Conservation (phyloP, 148 eudicot species). For the Pharnaceum exiguum region DNA sequence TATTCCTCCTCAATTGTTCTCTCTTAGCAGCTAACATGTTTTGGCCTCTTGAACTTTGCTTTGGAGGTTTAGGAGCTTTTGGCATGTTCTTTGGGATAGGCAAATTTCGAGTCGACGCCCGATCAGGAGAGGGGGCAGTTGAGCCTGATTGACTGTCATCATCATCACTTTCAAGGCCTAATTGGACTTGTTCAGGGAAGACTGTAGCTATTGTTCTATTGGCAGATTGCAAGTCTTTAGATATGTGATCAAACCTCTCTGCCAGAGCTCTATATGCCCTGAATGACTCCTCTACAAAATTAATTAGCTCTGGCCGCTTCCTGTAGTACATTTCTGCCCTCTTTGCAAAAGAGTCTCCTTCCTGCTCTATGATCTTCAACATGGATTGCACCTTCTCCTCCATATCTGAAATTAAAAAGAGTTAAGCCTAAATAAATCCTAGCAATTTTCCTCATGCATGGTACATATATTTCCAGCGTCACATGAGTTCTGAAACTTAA, state of each 20-base stretch:
- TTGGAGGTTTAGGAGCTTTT: constrained; percentile 30
- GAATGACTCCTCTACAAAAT: constrained; percentile 70
- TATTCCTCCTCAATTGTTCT: constrained; percentile 43
- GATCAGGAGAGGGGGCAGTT: constrained; percentile 25
- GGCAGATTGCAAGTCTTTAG: constrained; percentile 74
- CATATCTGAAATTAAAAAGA: constrained; percentile 53
- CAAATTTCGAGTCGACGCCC: constrained; percentile 14
- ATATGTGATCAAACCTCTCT: constrained; percentile 75
- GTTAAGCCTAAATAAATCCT: too few species aligned
- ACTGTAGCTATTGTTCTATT: constrained; percentile 73
- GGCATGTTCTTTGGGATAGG: constrained; percentile 36
- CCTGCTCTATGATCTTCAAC: constrained; percentile 75
- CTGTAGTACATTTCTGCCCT: constrained; percentile 90
- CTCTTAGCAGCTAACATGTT: constrained; percentile 44
- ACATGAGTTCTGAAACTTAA: too few species aligned
- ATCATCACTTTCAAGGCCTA: constrained; percentile 56
- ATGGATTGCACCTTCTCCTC: constrained; percentile 70
- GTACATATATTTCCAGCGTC: too few species aligned
- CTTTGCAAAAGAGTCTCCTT: constrained; percentile 80
- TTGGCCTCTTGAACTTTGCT: constrained; percentile 30
- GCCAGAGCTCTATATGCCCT: constrained; percentile 77
- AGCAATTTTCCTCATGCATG: not conserved
- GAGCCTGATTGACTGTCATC: constrained; percentile 32
- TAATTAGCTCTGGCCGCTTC: constrained; percentile 74
- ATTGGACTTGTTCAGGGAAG: constrained; percentile 63